phyloP scores from a whole-genome alignment of 2,329 filamentous ascomycete genomes.

The Meredithiella fracta region DNA sequence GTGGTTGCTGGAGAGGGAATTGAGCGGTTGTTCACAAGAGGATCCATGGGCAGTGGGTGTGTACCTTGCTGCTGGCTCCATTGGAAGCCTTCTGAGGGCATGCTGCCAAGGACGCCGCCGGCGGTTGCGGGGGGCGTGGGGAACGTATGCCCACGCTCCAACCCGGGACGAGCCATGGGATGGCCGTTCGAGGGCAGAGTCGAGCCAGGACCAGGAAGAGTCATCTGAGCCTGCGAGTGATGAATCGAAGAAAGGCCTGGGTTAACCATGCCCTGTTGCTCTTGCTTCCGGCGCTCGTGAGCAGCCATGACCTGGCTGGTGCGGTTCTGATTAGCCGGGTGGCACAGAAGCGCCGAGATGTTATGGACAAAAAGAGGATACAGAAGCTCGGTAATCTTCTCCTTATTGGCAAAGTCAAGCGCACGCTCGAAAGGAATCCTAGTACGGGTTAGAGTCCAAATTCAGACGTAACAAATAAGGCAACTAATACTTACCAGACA shows the following conservation, averaged over 20 bases:
- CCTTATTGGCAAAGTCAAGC: conserved; percentile 97
- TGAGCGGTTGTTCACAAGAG: conserved; percentile 60
- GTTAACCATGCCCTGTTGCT: conserved; percentile 43
- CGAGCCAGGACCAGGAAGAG: conserved; percentile 38
- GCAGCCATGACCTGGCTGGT: conserved; percentile 79
- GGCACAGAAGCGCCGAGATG: conserved; percentile 83
- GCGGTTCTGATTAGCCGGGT: conserved; percentile 72
- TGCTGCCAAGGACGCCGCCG: conserved; percentile 62
- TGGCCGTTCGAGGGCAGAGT: conserved; percentile 46
- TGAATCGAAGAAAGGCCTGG: conserved; percentile 50
- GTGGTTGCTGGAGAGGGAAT: conserved; percentile 88
- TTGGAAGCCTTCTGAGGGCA: conserved; percentile 66
- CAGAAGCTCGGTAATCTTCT: conserved; percentile 90
- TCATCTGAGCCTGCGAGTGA: conserved; percentile 39
- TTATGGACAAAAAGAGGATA: conserved; percentile 97
- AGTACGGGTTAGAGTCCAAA: background rate
- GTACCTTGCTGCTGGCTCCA: conserved; percentile 49
- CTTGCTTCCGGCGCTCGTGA: conserved; percentile 59
- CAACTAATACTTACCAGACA: conserved; percentile 53
- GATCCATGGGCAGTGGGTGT: conserved; percentile 69
- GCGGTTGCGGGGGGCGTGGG: conserved; percentile 86
- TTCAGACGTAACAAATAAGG: background rate
- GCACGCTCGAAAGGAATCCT: conserved; percentile 98
- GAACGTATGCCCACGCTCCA: conserved; percentile 82
- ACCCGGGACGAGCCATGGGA: conserved; percentile 52